These are phyloP conservation scores for Dianthus caryophyllus DNA, from an alignment of 148 eudicot species.

Conservation along the genomic window DNA sequence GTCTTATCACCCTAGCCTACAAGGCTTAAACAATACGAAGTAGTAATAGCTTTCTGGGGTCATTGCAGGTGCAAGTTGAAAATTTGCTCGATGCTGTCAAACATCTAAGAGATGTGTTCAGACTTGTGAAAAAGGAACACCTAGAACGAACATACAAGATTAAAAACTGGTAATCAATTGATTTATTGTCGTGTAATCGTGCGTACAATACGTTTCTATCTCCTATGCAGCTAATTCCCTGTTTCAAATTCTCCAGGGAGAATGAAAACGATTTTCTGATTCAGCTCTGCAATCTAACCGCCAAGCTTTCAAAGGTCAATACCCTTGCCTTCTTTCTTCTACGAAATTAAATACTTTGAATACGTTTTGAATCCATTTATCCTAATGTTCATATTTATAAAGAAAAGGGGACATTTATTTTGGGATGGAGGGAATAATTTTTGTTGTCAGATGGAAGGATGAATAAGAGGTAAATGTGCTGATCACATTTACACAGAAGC, in stretches of 20 bases:
- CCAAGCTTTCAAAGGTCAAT: slow-evolving; percentile 72
- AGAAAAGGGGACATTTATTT: too few species aligned
- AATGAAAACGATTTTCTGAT: slow-evolving; percentile 76
- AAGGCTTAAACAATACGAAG: neutral
- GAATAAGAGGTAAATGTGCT: too few species aligned
- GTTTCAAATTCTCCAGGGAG: slow-evolving; percentile 41
- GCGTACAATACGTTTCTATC: too few species aligned
- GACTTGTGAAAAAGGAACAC: slow-evolving; percentile 78
- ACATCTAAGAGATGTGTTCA: slow-evolving; percentile 82
- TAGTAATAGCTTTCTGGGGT: neutral
- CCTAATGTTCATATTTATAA: neutral
- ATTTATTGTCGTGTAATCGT: neutral
- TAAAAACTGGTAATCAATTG: slow-evolving; percentile 50
- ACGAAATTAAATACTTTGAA: neutral
- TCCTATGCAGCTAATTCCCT: neutral
- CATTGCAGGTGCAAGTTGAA: slow-evolving; percentile 66
- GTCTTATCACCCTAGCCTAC: too few species aligned
- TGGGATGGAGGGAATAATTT: too few species aligned
- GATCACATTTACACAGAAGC: too few species aligned
- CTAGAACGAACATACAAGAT: slow-evolving; percentile 77
- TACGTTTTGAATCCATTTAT: neutral
- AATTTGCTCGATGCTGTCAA: slow-evolving; percentile 78
- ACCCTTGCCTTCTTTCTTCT: neutral
- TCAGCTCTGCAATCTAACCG: slow-evolving; percentile 66
- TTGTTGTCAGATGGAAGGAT: too few species aligned